Evolutionary conservation across 352 stramenopile species (phyloP).

Genomic region (Peronosclerospora sorghi): DNA sequence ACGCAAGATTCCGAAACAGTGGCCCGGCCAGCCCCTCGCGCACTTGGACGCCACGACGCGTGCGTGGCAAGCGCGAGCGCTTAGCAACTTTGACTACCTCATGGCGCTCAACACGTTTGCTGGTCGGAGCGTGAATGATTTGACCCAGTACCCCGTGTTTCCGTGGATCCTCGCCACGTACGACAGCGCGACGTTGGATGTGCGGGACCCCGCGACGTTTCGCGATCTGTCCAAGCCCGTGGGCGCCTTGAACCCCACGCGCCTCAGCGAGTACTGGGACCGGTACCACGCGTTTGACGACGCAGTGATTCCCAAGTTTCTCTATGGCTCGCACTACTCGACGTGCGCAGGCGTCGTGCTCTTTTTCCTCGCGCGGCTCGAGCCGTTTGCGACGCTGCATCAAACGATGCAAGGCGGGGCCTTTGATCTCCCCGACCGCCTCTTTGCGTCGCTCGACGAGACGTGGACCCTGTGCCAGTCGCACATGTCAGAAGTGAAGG

Average conservation of each 20-base stretch:
- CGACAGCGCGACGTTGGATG: slow-evolving; percentile 49
- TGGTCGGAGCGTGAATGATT: slow-evolving; percentile 84
- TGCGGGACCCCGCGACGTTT: slow-evolving; percentile 87
- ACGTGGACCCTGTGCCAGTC: slow-evolving; percentile 97
- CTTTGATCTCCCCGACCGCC: slow-evolving; percentile 96
- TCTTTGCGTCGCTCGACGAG: slow-evolving; percentile 95
- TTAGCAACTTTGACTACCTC: slow-evolving; percentile 95
- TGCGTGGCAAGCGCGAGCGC: slow-evolving; percentile 67
- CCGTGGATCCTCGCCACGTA: slow-evolving; percentile 85
- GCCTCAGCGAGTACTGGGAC: slow-evolving; percentile 91
- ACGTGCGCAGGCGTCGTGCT: slow-evolving; percentile 94
- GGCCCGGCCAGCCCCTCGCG: slow-evolving; percentile 43
- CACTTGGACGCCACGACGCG: slow-evolving; percentile 48
- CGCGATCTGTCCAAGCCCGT: slow-evolving; percentile 97
- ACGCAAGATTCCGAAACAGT: slow-evolving; percentile 60
- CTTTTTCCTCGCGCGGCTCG: slow-evolving; percentile 97
- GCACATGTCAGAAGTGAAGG: slow-evolving; percentile 97
- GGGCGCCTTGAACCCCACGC: slow-evolving; percentile 90
- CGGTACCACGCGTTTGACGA: slow-evolving; percentile 90
- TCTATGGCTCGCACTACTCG: slow-evolving; percentile 94
- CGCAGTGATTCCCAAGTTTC: slow-evolving; percentile 82
- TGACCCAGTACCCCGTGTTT: slow-evolving; percentile 95
- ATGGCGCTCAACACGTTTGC: slow-evolving; percentile 90
- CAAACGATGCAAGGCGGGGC: slow-evolving; percentile 91
- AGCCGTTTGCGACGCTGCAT: slow-evolving; percentile 96